Evolutionary conservation across 1,284 basidiomycete species (phyloP).

Genomic region (Termitomyces sp.): DNA sequence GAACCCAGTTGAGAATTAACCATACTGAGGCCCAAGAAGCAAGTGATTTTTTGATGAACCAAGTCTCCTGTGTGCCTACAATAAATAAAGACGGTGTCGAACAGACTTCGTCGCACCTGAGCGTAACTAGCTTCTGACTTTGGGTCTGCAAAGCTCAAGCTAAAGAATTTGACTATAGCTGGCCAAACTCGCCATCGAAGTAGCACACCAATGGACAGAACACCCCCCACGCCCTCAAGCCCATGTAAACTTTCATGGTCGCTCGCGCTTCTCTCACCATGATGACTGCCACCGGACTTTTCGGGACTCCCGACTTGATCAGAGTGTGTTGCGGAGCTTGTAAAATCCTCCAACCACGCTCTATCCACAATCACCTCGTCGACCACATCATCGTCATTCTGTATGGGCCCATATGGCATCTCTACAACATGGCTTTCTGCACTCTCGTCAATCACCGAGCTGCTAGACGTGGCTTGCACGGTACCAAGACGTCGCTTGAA

Average conservation of each 20-base stretch:
- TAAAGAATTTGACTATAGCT: conserved; percentile 45
- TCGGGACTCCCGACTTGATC: conserved; percentile 44
- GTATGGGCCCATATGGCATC: conserved; percentile 20
- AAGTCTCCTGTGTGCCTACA: conserved; percentile 30
- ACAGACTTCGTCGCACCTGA: conserved; percentile 23
- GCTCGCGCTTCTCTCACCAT: conserved; percentile 22
- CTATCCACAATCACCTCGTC: conserved; percentile 73
- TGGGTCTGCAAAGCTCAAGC: conserved; percentile 49
- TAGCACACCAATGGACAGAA: conserved; percentile 22
- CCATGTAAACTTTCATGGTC: conserved; percentile 27
- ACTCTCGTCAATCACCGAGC: conserved; percentile 34
- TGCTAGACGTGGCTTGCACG: conserved; percentile 34
- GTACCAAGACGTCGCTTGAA: conserved; percentile 36
- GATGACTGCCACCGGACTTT: conserved; percentile 38
- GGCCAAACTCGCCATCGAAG: conserved; percentile 34
- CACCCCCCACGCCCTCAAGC: conserved; percentile 23
- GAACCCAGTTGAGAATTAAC: conserved; percentile 67
- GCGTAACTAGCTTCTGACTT: conserved; percentile 56
- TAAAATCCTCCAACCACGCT: conserved; percentile 54
- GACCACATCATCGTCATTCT: conserved; percentile 33
- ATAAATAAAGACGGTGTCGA: background rate
- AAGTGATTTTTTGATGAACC: conserved; percentile 47
- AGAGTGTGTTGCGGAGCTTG: conserved; percentile 44
- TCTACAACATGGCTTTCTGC: conserved; percentile 33
- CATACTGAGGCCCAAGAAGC: conserved; percentile 64